Evolutionary conservation across 1,284 basidiomycete species (phyloP), one percentile per base, ranked within the genome.

Genomic region (Pascua sp.): DNA sequence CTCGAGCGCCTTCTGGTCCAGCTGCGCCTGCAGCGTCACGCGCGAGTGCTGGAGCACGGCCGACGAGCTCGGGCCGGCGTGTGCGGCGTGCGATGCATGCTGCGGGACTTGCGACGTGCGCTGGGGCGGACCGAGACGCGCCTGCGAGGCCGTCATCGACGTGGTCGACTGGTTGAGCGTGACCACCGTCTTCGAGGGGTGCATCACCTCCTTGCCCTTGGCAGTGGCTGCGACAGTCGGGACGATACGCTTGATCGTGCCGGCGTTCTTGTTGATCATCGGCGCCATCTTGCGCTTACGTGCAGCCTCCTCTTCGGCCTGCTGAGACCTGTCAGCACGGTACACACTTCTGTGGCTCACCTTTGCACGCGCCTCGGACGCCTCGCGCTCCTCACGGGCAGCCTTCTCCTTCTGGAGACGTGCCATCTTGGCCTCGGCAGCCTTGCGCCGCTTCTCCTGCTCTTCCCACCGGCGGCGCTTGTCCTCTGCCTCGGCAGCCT

Each of bases 401-500:
- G 69, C 72, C 54, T 71, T 71, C 46, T 70, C 70, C 51, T 65
- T 67, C 11, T 59, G 56, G 5, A 56, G 49, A n/a, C 46, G 40
- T 11, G 58, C 65, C 36, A 59, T 45, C 52, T 64, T 60, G 58
- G 73, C 71, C 49, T 77, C 76, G 43, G 69, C 57, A 60, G 77
- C 75, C 59, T 72, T 71, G 49, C 75, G 64, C 56, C 68, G 68
- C 65, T 69, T 71, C 57, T 79, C 77, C 10, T 64, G 50, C 40
- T 73, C 69, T 16, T 66, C 62, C 17, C 63, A 55, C 10, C 67
- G 53, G 66, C 83, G 88, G 56, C 80, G 70, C 72, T 84, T 89
- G 67, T 81, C 83, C 64, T 90, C 87, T 62, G 86, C 82, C 59
- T 89, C 86, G 46, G 81, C 71, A 17, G 45, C 47, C 11, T 54